Percentiles rank a stretch among this genome's conserved stretches.
phyloP scores from a whole-genome alignment of 2,329 filamentous ascomycete species.

The Talaromyces sp. region DNA sequence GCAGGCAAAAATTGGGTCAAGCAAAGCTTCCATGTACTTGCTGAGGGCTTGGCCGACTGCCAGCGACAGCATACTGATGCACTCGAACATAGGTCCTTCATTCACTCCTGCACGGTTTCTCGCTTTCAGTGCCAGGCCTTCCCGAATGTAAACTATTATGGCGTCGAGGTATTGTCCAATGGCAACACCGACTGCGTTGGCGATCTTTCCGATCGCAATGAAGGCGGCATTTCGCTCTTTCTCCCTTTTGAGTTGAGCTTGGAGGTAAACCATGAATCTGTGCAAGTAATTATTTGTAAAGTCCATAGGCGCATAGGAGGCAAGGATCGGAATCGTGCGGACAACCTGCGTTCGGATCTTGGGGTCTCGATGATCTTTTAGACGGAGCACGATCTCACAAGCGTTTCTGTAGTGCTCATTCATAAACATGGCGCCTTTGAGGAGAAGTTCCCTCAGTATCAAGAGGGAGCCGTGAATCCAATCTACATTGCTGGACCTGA shows the following conservation, averaged over 20 bases:
- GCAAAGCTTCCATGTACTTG: conserved; percentile 94
- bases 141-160: conserved; percentile 87
- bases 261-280: conserved; percentile 95
- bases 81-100: conserved; percentile 84
- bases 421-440: conserved; percentile 99
- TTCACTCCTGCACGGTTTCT: conserved; percentile 56
- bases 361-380: conserved; percentile 87
- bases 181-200: conserved; percentile 90
- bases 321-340: conserved; percentile 84
- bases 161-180: conserved; percentile 94
- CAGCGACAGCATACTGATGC: conserved; percentile 92
- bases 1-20: conserved; percentile 96
- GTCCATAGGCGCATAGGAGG: conserved; percentile 85
- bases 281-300: conserved; percentile 86
- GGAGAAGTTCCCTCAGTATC: conserved; percentile 85
- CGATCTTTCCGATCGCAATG: conserved; percentile 91
- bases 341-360: conserved; percentile 89
- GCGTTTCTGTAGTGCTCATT: conserved; percentile 87
- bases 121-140: conserved; percentile 80
- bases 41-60: conserved; percentile 94
- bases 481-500: conserved; percentile 78
- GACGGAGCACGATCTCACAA: conserved; percentile 86
- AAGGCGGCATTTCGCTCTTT: conserved; percentile 94
- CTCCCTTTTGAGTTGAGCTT: conserved; percentile 88
- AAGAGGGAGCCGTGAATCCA: conserved; percentile 91